Evolutionary conservation across 2,329 filamentous ascomycete genomes (phyloP), one percentile per base, ranked within the genome.

Genomic region (Ilyonectria sp.): DNA sequence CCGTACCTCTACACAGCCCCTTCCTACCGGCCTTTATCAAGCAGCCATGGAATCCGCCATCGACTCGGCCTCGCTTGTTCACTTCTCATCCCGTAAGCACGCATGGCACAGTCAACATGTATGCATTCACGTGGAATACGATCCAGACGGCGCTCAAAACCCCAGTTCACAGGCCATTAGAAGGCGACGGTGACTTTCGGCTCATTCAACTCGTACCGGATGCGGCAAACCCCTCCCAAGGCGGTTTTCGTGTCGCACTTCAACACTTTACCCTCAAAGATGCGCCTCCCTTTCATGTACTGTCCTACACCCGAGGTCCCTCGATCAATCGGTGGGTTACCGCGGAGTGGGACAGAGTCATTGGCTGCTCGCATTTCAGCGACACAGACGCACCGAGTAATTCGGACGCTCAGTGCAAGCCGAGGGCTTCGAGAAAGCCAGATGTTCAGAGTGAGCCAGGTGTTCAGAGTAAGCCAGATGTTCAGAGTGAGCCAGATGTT

Each of bases 181-280:
- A 49, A 10, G 5, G 35, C 2, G 35, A 53, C 29, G 26, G 15
- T 1, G 15, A 19, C n/a, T 35, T 63, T 31, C 54, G 47, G 2
- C 19, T 63, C 7, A 46, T 63, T 9, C 61, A 63, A 26, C 21
- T 58, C 10, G 46, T 44, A 9, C 61, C 54, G 7, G 40, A 49
- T 11, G 46, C 43, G 9, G 7, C 31, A 10, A 26, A 29, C 29
- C 8, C 46, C 5, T 15, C 15, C 3, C 33, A 46, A 37, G 33
- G 10, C 15, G 23, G 33, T 21, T 64, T 59, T 19, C 53, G 47
- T 13, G 10, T 47, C 21, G 26, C 46, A 4, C 47, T 33, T 19
- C 21, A 44, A 10, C 37, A 59, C 37, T 59, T 46, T 10, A 43
- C 4, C 3, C 29, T 59, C 11, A n/a, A 44, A 8, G 15, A 59